Conservation (phyloP, 768 basidiomycete genomes). For the Pleurotus eryngii region DNA sequence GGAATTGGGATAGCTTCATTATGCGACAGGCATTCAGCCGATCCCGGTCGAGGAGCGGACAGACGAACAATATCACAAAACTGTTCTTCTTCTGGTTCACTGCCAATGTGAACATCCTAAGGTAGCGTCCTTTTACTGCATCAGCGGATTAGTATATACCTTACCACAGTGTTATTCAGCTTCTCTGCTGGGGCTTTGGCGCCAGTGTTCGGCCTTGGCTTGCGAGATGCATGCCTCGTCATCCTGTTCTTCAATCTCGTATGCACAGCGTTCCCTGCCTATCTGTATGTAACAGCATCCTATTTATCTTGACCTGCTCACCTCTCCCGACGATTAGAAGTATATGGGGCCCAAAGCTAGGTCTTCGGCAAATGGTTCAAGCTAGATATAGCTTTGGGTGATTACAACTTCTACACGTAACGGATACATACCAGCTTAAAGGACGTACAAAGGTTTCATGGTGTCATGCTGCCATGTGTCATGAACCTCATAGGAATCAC, state of each 20-base stretch:
- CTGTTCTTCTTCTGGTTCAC: conserved; percentile 75
- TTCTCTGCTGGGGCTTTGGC: conserved; percentile 61
- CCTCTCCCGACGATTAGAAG: conserved; percentile 24
- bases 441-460: conserved; percentile 45
- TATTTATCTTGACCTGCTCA: neutral
- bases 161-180: conserved; percentile 16
- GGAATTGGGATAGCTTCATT: neutral
- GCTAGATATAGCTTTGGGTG: conserved; percentile 38
- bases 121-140: conserved; percentile 26
- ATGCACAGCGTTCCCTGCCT: conserved; percentile 55
- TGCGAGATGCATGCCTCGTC: conserved; percentile 50
- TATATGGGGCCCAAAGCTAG: conserved; percentile 78
- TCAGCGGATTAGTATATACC: neutral
- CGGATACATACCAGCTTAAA: neutral
- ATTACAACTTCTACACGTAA: neutral
- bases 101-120: conserved; percentile 62
- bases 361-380: conserved; percentile 78
- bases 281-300: conserved; percentile 44
- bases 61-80: conserved; percentile 61
- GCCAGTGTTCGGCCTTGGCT: conserved; percentile 51
- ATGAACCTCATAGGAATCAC: conserved; percentile 52
- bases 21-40: conserved; percentile 41
- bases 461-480: conserved; percentile 40
- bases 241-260: conserved; percentile 39
- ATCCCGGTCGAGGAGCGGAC: conserved; percentile 44